A percentile compares a stretch with the other conserved stretches of the same genome.
phyloP scores from a whole-genome alignment of 805 yeast genomes.

The Candida loeiensis region DNA sequence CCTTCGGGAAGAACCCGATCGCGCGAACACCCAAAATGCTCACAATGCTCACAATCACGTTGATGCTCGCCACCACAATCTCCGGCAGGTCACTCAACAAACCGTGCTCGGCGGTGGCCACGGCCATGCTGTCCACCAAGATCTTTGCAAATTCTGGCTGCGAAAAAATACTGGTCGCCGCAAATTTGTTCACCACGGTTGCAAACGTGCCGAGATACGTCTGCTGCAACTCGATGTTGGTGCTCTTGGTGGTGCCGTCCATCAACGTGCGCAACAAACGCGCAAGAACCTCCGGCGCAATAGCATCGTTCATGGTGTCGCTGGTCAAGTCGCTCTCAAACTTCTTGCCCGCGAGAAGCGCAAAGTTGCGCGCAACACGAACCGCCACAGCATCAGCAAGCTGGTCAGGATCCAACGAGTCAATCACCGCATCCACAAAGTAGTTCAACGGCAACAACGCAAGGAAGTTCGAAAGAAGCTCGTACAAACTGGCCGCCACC shows the following conservation, averaged over 20 bases:
- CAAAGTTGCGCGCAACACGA: constrained; percentile 57
- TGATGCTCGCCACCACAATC: constrained; percentile 66
- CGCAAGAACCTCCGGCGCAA: constrained; percentile 31
- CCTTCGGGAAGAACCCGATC: constrained; percentile 80
- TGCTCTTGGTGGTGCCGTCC: constrained; percentile 30
- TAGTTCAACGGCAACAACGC: constrained; percentile 71
- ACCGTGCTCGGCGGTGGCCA: constrained; percentile 50
- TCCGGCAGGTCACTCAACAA: constrained; percentile 56
- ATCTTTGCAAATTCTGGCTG: constrained; percentile 43
- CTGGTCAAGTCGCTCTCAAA: constrained; percentile 64
- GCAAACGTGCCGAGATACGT: constrained; percentile 68
- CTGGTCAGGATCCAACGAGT: constrained; percentile 31
- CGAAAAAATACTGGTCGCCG: constrained; percentile 27
- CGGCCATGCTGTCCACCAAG: constrained; percentile 47
- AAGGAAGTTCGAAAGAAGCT: constrained; percentile 58
- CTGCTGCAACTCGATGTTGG: constrained; percentile 55
- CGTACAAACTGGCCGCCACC: constrained; percentile 44
- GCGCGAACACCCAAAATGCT: constrained; percentile 79
- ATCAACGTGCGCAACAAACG: constrained; percentile 50
- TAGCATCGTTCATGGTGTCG: constrained; percentile 7
- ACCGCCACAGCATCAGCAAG: constrained; percentile 38
- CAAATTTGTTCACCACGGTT: constrained; percentile 60
- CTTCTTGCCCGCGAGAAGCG: constrained; percentile 60
- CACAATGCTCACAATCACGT: constrained; percentile 66
- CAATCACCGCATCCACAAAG: constrained; percentile 59